A percentile compares a stretch with the other conserved stretches of the same genome.
Conservation (phyloP, 2,329 filamentous ascomycete species). For the Diaporthe caulivora region DNA sequence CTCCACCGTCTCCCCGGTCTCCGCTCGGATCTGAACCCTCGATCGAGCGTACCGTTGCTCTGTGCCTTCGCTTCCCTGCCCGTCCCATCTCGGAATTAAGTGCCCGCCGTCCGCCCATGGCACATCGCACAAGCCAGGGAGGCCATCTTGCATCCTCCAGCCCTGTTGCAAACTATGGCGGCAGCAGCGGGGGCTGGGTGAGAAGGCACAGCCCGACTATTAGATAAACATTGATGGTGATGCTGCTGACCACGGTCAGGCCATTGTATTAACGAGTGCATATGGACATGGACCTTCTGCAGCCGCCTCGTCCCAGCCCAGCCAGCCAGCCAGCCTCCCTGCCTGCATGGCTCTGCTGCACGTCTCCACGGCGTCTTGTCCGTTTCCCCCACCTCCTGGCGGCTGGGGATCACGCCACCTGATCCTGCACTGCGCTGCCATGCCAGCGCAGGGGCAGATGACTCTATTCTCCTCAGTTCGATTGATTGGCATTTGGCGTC, state of each 20-base stretch:
- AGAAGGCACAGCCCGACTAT: neutral
- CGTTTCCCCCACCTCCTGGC: neutral
- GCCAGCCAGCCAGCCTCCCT: neutral
- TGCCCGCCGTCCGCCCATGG: neutral
- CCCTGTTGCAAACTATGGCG: too few species aligned
- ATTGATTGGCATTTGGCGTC: neutral
- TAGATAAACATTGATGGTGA: neutral
- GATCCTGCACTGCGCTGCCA: neutral
- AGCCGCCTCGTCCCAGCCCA: neutral
- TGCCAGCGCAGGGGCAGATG: neutral
- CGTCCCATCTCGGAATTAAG: neutral
- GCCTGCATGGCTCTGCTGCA: neutral
- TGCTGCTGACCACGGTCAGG: neutral
- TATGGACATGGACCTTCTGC: neutral
- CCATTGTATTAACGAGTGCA: too few species aligned
- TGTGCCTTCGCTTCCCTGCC: neutral
- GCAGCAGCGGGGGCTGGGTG: neutral
- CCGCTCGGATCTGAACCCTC: conserved; percentile 22
- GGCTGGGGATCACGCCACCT: conserved; percentile 13
- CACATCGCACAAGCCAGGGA: too few species aligned
- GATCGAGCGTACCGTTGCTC: conserved; percentile 30
- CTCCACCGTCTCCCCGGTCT: conserved; percentile 4
- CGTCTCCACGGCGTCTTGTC: neutral
- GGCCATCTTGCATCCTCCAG: neutral
- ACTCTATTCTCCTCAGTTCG: too few species aligned